A percentile compares a stretch with the other conserved stretches of the same genome.
Conservation (phyloP, 805 yeast genomes). For the Saccharomycopsis capsularis region DNA sequence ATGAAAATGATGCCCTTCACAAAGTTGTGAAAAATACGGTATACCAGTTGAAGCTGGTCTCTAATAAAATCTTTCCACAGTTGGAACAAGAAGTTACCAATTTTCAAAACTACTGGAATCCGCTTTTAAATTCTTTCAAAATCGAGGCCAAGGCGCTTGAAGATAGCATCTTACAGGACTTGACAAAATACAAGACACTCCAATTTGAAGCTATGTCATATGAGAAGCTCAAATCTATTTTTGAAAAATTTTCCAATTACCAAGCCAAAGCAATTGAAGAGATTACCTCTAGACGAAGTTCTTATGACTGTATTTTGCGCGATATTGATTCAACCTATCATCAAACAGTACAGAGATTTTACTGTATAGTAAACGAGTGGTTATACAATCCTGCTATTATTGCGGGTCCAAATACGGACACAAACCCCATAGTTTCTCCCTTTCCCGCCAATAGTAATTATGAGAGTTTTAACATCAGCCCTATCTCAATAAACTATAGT, state of each 20-base stretch:
- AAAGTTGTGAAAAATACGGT: slow-evolving; percentile 2
- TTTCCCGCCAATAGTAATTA: background rate
- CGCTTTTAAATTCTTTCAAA: background rate
- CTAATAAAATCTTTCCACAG: background rate
- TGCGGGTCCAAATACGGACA: background rate
- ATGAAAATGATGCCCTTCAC: slow-evolving; percentile 17
- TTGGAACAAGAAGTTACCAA: background rate
- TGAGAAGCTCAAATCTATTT: background rate
- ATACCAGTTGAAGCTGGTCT: background rate
- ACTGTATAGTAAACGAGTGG: slow-evolving; percentile 1
- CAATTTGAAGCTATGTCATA: background rate
- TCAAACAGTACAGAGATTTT: background rate
- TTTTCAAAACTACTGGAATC: slow-evolving; percentile 2
- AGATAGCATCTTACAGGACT: background rate
- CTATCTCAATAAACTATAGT: background rate
- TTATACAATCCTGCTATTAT: background rate
- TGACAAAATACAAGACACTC: background rate
- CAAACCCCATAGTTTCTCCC: too few relatives aligned
- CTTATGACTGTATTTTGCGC: background rate
- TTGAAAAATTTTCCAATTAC: slow-evolving; percentile 2
- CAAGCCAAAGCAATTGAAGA: slow-evolving; percentile 1
- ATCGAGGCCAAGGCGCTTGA: background rate
- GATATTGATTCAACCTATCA: slow-evolving; percentile 5
- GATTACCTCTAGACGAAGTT: background rate
- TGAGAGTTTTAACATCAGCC: background rate